Conservation (phyloP, 768 basidiomycete genomes). For the Lactarius vividus region DNA sequence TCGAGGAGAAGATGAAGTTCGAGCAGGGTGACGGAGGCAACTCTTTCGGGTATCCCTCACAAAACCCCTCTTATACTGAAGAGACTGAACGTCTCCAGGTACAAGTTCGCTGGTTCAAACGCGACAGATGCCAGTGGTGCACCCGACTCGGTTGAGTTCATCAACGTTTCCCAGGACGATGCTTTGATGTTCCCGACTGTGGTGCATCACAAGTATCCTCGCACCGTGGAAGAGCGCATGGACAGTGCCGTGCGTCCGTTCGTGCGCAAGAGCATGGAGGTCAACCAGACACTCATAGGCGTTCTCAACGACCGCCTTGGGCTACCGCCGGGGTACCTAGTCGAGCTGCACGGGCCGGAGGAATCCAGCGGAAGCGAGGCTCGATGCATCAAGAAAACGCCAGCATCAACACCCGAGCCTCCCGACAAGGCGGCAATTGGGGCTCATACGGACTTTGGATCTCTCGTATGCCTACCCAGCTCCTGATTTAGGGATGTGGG, state of each 20-base stretch:
- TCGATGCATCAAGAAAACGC: conserved; percentile 34
- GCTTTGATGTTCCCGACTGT: conserved; percentile 35
- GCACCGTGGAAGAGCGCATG: conserved; percentile 34
- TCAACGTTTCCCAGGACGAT: conserved; percentile 32
- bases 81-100: background rate
- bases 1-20: conserved; percentile 42
- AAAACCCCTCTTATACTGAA: too few relatives aligned
- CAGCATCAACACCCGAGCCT: conserved; percentile 29
- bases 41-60: background rate
- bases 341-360: conserved; percentile 31
- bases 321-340: conserved; percentile 35
- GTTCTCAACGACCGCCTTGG: conserved; percentile 36
- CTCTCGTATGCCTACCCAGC: conserved; percentile 20
- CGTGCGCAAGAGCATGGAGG: conserved; percentile 33
- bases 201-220: conserved; percentile 37
- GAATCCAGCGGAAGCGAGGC: conserved; percentile 36
- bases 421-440: conserved; percentile 35
- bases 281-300: conserved; percentile 34
- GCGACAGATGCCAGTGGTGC: conserved; percentile 31
- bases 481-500: too few relatives aligned
- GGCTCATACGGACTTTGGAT: conserved; percentile 40
- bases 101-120: conserved; percentile 29
- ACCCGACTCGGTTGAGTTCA: conserved; percentile 29
- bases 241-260: conserved; percentile 32
- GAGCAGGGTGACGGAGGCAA: conserved; percentile 41